phyloP scores from a whole-genome alignment of 83 land plant genomes.

The Picea abies region DNA sequence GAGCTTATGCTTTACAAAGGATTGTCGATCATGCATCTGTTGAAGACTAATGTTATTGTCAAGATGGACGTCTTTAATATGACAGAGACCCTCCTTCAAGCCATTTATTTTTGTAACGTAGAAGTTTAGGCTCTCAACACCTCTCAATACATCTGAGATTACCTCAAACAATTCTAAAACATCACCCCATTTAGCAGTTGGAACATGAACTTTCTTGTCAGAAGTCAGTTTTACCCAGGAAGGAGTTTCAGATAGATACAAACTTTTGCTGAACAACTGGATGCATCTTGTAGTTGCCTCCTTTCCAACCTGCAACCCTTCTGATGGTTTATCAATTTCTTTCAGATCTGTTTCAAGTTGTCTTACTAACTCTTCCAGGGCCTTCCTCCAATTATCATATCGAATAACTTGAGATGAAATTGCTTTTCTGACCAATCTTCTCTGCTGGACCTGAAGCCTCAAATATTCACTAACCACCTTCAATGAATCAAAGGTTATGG shows the following conservation, averaged over 20 bases:
- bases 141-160: background rate
- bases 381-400: background rate
- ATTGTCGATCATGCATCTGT: constrained; percentile 1
- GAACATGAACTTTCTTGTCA: background rate
- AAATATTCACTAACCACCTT: background rate
- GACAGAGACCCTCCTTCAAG: constrained; percentile 6
- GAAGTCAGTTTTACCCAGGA: background rate
- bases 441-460: background rate
- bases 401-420: constrained; percentile 4
- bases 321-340: constrained; percentile 5
- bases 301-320: background rate
- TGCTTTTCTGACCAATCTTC: background rate
- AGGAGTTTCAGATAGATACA: background rate
- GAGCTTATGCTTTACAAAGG: background rate
- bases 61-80: background rate
- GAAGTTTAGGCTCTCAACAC: background rate
- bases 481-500: constrained; percentile 12
- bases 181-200: constrained; percentile 3
- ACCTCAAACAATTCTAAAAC: constrained; percentile 11
- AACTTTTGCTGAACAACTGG: background rate
- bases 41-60: constrained; percentile 1
- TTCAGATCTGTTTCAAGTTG: background rate
- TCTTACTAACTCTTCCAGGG: constrained; percentile 9
- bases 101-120: constrained; percentile 1
- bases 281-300: background rate